phyloP scores from a whole-genome alignment of 208 protist genomes.

The Trypanosoma lewisi region DNA sequence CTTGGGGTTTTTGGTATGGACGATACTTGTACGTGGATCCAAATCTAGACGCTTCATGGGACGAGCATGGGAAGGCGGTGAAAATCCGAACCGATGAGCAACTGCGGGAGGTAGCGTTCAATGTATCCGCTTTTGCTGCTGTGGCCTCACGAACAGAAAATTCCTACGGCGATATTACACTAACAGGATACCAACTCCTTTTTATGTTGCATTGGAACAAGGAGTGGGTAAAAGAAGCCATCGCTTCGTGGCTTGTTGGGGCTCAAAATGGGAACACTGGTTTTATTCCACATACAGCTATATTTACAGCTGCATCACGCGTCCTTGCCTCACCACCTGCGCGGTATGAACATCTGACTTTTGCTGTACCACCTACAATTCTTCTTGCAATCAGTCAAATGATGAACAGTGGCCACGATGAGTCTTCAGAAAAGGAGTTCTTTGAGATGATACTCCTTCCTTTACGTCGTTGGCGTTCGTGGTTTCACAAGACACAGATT shows the following conservation, averaged over 20 bases:
- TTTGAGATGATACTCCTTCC: slow-evolving; percentile 49
- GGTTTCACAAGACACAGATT: slow-evolving; percentile 81
- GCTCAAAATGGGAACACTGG: slow-evolving; percentile 59
- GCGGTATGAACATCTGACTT: slow-evolving; percentile 55
- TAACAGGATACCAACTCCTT: slow-evolving; percentile 68
- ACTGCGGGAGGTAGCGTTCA: slow-evolving; percentile 23
- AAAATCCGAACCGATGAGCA: slow-evolving; percentile 18
- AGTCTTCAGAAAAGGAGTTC: slow-evolving; percentile 45
- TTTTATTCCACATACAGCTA: slow-evolving; percentile 59
- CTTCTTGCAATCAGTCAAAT: slow-evolving; percentile 64
- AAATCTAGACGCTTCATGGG: slow-evolving; percentile 44
- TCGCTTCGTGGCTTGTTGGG: slow-evolving; percentile 71
- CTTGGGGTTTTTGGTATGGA: slow-evolving; percentile 45
- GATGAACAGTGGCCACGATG: slow-evolving; percentile 39
- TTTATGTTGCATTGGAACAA: slow-evolving; percentile 78
- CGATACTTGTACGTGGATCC: slow-evolving; percentile 43
- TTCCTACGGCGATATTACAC: slow-evolving; percentile 49
- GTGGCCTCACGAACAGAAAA: slow-evolving; percentile 71
- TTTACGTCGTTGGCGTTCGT: slow-evolving; percentile 57
- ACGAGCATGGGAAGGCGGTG: slow-evolving; percentile 29
- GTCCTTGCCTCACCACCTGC: slow-evolving; percentile 35
- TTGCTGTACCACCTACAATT: slow-evolving; percentile 57
- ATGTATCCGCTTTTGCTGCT: slow-evolving; percentile 38
- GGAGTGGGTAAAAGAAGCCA: slow-evolving; percentile 71
- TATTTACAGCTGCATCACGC: slow-evolving; percentile 37